phyloP scores from a whole-genome alignment of 305 asterid species.

The Solanum hybrid region DNA sequence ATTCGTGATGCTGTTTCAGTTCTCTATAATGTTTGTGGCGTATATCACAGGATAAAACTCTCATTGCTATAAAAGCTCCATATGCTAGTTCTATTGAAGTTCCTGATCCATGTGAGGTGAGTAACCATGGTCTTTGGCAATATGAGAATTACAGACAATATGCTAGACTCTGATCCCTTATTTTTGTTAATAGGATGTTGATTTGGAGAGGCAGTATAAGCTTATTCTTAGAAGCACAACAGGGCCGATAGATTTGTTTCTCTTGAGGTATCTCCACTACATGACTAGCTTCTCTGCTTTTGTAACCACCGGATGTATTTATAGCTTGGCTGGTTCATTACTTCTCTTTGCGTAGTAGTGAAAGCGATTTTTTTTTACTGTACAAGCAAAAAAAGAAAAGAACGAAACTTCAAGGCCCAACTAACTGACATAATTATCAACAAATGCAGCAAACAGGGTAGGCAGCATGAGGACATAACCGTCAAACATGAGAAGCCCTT shows the following conservation, averaged over 20 bases:
- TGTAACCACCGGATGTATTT: background rate
- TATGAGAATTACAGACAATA: background rate
- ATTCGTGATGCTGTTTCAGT: constrained; percentile 10
- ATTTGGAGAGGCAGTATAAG: constrained; percentile 35
- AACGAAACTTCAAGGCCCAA: background rate
- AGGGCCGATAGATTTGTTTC: constrained; percentile 57
- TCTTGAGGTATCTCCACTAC: constrained; percentile 42
- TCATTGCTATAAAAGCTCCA: constrained; percentile 70
- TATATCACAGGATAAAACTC: constrained; percentile 47
- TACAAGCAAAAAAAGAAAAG: background rate
- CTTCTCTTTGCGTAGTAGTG: background rate
- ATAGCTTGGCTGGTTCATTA: background rate
- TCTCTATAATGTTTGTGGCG: constrained; percentile 4
- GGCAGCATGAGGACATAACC: constrained; percentile 22
- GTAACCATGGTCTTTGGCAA: constrained; percentile 5
- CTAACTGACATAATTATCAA: background rate
- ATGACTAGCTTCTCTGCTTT: background rate
- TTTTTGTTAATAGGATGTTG: constrained; percentile 34
- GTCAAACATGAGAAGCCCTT: constrained; percentile 25
- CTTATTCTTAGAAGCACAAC: constrained; percentile 62
- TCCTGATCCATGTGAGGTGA: constrained; percentile 78
- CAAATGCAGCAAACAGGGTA: constrained; percentile 34
- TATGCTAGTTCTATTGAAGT: constrained; percentile 66
- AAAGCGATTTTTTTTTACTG: background rate
- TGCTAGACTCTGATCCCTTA: constrained; percentile 14